phyloP scores from a whole-genome alignment of 139 green algal genomes.

The Yamagishiella unicocca region DNA sequence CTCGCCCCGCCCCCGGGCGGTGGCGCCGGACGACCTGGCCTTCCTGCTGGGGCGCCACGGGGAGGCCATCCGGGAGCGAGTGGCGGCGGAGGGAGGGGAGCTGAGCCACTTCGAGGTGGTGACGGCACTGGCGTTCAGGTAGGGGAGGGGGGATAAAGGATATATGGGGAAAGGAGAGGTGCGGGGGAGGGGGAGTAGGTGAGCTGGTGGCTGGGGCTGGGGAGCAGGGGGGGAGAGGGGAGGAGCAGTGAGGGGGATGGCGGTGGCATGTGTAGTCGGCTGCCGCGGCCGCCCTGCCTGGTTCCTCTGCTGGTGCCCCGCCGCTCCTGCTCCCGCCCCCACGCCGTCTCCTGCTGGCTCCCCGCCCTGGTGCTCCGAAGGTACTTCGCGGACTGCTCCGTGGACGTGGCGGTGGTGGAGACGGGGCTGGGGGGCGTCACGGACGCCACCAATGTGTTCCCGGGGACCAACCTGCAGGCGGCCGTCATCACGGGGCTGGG shows the following conservation, averaged over 20 bases:
- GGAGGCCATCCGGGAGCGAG: slow-evolving; percentile 14
- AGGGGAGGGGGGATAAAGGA: background rate
- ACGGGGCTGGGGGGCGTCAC: slow-evolving; percentile 83
- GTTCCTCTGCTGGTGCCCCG: background rate
- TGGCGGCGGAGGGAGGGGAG: slow-evolving; percentile 43
- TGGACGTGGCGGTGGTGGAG: slow-evolving; percentile 88
- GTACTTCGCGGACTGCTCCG: slow-evolving; percentile 77
- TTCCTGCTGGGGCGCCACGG: background rate
- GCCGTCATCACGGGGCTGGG: slow-evolving; percentile 68
- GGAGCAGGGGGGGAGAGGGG: background rate
- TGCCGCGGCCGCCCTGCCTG: too few relatives aligned
- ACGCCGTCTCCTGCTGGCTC: background rate
- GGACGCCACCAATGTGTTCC: slow-evolving; percentile 92
- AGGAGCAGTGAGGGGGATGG: background rate
- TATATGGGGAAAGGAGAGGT: too few relatives aligned
- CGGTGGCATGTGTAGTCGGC: background rate
- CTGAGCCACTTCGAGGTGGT: slow-evolving; percentile 90
- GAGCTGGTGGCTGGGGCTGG: too few relatives aligned
- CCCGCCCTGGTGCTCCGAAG: slow-evolving; percentile 12
- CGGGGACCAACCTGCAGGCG: slow-evolving; percentile 53
- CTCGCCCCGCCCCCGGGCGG: background rate
- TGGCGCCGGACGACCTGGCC: slow-evolving; percentile 33
- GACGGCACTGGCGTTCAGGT: slow-evolving; percentile 81
- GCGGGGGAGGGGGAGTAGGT: too few relatives aligned
- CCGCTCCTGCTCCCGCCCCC: background rate